Percentiles rank a stretch among this genome's conserved stretches.
Evolutionary conservation across 495 filamentous ascomycete genomes (phyloP).

Genomic region (Evernia prunastri): DNA sequence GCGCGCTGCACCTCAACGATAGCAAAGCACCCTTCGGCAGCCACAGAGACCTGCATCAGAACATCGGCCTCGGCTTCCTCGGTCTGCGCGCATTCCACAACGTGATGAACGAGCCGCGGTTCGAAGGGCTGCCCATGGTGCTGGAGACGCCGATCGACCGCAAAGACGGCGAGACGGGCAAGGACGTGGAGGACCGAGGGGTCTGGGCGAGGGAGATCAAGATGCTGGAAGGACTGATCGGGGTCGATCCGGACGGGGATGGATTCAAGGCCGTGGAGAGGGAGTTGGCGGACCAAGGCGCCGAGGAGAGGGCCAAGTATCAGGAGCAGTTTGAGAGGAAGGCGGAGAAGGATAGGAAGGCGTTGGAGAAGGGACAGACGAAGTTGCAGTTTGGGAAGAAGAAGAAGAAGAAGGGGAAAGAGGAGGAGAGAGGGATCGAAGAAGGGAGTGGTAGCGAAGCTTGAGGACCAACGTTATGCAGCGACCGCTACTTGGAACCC

Average conservation of each 20-base stretch:
- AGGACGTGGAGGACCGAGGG: constrained; percentile 59
- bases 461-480: background rate
- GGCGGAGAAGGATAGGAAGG: constrained; percentile 31
- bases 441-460: constrained; percentile 11
- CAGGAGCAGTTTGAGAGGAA: constrained; percentile 72
- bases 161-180: constrained; percentile 37
- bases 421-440: constrained; percentile 17
- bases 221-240: constrained; percentile 80
- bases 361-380: constrained; percentile 23
- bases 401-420: constrained; percentile 20
- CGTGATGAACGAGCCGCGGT: constrained; percentile 73
- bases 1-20: constrained; percentile 88
- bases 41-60: constrained; percentile 80
- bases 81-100: constrained; percentile 86
- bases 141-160: constrained; percentile 89
- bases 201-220: constrained; percentile 86
- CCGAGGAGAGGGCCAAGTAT: constrained; percentile 62
- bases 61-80: constrained; percentile 89
- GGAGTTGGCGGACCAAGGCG: constrained; percentile 60
- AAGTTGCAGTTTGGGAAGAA: constrained; percentile 22
- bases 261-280: constrained; percentile 61
- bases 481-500: background rate
- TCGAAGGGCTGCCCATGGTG: constrained; percentile 80
- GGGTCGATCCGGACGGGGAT: constrained; percentile 62
- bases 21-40: constrained; percentile 78